Conservation (phyloP, 2,329 filamentous ascomycete species). For the Grosmannia huntii region DNA sequence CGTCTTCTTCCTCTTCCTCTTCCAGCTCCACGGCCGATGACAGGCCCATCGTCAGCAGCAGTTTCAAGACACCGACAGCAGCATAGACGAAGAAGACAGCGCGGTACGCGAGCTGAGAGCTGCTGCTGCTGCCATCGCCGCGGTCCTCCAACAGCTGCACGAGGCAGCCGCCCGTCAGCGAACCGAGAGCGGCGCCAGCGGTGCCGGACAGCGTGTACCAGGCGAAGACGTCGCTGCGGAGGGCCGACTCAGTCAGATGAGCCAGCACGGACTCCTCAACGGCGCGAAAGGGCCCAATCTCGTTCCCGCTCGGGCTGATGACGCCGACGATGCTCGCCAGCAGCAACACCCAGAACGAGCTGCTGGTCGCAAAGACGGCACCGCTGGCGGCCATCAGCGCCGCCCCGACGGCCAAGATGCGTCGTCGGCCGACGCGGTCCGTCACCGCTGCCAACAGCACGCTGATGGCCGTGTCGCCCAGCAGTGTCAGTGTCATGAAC, state of each 20-base stretch:
- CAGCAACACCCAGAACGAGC: constrained; percentile 46
- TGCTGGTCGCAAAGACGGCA: constrained; percentile 36
- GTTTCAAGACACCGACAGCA: constrained; percentile 41
- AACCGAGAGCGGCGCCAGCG: constrained; percentile 47
- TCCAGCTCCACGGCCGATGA: constrained; percentile 22
- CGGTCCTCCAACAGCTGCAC: constrained; percentile 34
- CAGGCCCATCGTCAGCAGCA: constrained; percentile 36
- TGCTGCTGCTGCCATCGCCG: not conserved
- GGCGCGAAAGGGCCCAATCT: constrained; percentile 50
- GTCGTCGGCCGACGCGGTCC: constrained; percentile 38
- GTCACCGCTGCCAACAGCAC: constrained; percentile 45
- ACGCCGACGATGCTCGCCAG: constrained; percentile 46
- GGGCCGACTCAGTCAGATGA: constrained; percentile 33
- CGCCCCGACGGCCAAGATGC: constrained; percentile 40
- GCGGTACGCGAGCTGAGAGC: constrained; percentile 30
- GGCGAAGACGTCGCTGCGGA: constrained; percentile 43
- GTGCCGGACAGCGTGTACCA: constrained; percentile 49
- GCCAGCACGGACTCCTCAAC: constrained; percentile 49
- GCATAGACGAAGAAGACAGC: constrained; percentile 46
- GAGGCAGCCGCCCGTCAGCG: constrained; percentile 45
- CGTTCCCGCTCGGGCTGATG: constrained; percentile 51
- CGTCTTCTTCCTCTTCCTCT: not conserved
- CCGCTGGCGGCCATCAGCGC: constrained; percentile 43
- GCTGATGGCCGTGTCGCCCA: constrained; percentile 46
- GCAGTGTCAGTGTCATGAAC: constrained; percentile 53